phyloP scores from a whole-genome alignment of 2,329 filamentous ascomycete genomes.

The Neonectria sp. region DNA sequence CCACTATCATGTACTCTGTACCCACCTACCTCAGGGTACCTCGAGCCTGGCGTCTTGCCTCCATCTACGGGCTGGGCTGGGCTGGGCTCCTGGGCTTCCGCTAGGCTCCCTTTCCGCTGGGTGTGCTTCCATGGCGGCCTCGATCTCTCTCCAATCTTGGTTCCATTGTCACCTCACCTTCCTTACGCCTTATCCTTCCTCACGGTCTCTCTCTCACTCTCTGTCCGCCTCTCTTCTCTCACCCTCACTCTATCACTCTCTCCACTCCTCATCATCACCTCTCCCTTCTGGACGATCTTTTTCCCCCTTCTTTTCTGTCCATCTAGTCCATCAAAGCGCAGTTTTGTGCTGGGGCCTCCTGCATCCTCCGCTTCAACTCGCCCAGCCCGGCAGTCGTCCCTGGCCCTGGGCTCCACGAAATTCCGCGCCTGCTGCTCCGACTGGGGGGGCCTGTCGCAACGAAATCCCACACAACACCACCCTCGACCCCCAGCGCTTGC shows the following conservation, averaged over 20 bases:
- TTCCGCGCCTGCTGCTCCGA: slow-evolving; percentile 41
- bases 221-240: slow-evolving; percentile 10
- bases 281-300: slow-evolving; percentile 7
- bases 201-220: slow-evolving; percentile 16
- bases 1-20: slow-evolving; percentile 36
- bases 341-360: slow-evolving; percentile 31
- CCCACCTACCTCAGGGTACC: slow-evolving; percentile 31
- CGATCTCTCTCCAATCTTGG: slow-evolving; percentile 22
- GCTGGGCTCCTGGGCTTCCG: slow-evolving; percentile 10
- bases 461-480: slow-evolving; percentile 46
- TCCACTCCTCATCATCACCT: not conserved
- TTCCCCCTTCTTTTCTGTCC: slow-evolving; percentile 2
- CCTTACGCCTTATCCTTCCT: slow-evolving; percentile 28
- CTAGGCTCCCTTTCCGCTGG: slow-evolving; percentile 26
- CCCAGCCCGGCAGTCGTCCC: slow-evolving; percentile 48
- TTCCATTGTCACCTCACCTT: slow-evolving; percentile 20
- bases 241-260: slow-evolving; percentile 7
- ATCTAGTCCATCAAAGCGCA: slow-evolving; percentile 9
- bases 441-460: slow-evolving; percentile 42
- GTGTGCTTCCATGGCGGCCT: slow-evolving; percentile 25
- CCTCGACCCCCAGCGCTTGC: slow-evolving; percentile 49
- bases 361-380: slow-evolving; percentile 35
- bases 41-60: slow-evolving; percentile 24
- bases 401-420: slow-evolving; percentile 45
- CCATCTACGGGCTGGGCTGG: slow-evolving; percentile 19